These are phyloP conservation scores for Clarireedia homoeocarpa DNA, from an alignment of 2,329 filamentous ascomycete species.

Conservation along the genomic window DNA sequence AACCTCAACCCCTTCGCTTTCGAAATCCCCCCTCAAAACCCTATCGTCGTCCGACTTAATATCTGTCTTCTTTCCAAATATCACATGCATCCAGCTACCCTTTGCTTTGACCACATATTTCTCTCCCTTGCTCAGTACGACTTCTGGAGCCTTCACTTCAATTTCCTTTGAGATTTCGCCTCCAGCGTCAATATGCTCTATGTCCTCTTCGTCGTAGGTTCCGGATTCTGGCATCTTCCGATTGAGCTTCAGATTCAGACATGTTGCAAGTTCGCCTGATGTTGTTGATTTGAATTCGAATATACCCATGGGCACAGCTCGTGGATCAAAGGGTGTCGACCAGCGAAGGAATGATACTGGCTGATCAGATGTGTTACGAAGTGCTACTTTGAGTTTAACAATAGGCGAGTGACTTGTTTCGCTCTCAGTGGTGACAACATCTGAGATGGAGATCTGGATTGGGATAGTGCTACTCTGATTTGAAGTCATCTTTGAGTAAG, in stretches of 20 bases:
- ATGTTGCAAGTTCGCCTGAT: slow-evolving; percentile 11
- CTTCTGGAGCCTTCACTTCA: slow-evolving; percentile 22
- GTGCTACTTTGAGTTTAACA: slow-evolving; percentile 9
- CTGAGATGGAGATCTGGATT: neutral
- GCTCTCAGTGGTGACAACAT: neutral
- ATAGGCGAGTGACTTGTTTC: neutral
- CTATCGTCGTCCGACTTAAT: neutral
- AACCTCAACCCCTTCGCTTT: slow-evolving; percentile 1
- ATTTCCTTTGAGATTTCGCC: slow-evolving; percentile 21
- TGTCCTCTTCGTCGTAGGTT: slow-evolving; percentile 20
- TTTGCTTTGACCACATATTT: slow-evolving; percentile 29
- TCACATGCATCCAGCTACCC: slow-evolving; percentile 30
- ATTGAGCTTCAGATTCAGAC: slow-evolving; percentile 18
- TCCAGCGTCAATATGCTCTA: slow-evolving; percentile 28
- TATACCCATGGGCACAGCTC: slow-evolving; percentile 26
- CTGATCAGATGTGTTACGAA: slow-evolving; percentile 23
- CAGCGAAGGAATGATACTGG: slow-evolving; percentile 32
- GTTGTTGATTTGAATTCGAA: slow-evolving; percentile 27
- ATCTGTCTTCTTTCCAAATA: neutral
- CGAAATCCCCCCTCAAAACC: slow-evolving; percentile 6
- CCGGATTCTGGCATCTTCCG: slow-evolving; percentile 28
- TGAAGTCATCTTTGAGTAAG: neutral
- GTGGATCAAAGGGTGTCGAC: slow-evolving; percentile 31
- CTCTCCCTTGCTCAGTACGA: slow-evolving; percentile 25
- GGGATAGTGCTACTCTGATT: neutral